Conservation (phyloP, 257 asterid species). For the Eucommia ulmoides region DNA sequence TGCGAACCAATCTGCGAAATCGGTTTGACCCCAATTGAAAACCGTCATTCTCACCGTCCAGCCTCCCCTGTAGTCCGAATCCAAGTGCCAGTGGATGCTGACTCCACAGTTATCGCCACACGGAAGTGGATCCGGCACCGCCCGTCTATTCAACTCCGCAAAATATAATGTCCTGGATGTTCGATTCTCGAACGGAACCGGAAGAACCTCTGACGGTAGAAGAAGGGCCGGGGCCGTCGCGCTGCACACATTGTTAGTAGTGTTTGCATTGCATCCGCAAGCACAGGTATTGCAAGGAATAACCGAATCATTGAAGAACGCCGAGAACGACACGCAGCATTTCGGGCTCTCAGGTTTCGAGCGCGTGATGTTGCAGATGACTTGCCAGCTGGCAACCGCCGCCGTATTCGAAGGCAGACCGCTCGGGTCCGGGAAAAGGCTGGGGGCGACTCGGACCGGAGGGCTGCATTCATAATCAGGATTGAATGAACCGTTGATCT, state of each 20-base stretch:
- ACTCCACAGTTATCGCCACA: constrained; percentile 94
- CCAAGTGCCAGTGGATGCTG: constrained; percentile 88
- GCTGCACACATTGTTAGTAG: too few species aligned
- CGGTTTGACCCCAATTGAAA: constrained; percentile 66
- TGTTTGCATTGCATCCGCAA: constrained; percentile 57
- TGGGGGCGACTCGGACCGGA: constrained; percentile 71
- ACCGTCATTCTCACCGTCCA: constrained; percentile 89
- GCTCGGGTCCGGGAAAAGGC: constrained; percentile 61
- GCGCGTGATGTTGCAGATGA: constrained; percentile 79
- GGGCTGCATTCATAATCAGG: constrained; percentile 85
- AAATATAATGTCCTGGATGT: constrained; percentile 48
- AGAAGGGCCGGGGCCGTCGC: constrained; percentile 24
- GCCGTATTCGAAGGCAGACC: constrained; percentile 28
- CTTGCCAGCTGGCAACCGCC: constrained; percentile 88
- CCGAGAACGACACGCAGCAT: constrained; percentile 90
- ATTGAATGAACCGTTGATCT: constrained; percentile 53
- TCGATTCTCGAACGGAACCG: constrained; percentile 59
- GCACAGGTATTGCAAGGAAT: constrained; percentile 85
- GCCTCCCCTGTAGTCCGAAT: constrained; percentile 59
- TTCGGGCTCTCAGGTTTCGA: constrained; percentile 54
- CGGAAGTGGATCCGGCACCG: constrained; percentile 41
- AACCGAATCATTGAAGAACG: constrained; percentile 79
- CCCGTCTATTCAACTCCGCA: constrained; percentile 30
- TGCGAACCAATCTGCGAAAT: constrained; percentile 65
- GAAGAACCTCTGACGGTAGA: constrained; percentile 64